These are phyloP conservation scores for Eucalyptus caleyi DNA, from an alignment of 345 rosid genomes.

Conservation along the genomic window DNA sequence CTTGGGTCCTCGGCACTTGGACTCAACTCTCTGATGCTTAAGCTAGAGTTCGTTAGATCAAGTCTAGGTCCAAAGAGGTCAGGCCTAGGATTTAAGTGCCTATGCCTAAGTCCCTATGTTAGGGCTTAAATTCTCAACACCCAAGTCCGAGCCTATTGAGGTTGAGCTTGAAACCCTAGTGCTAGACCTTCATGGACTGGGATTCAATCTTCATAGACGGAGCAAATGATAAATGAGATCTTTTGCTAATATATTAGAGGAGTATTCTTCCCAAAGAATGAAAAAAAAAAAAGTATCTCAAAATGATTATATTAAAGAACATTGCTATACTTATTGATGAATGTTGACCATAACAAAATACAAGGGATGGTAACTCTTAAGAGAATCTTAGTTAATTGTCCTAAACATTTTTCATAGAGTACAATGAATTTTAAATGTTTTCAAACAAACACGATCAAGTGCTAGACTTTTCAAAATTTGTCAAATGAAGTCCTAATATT, in stretches of 20 bases:
- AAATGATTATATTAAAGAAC: background rate
- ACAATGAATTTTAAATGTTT: background rate
- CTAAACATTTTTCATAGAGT: background rate
- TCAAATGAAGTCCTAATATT: background rate
- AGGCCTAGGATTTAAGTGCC: fast-evolving
- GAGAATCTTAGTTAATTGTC: background rate
- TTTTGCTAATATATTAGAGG: background rate
- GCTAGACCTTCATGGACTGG: fast-evolving
- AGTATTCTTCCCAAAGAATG: background rate
- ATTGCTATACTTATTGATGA: background rate
- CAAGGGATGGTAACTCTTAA: background rate
- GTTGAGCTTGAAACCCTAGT: fast-evolving
- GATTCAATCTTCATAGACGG: fast-evolving
- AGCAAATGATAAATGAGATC: background rate
- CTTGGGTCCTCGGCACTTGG: background rate
- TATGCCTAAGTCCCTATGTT: background rate
- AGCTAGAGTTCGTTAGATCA: background rate
- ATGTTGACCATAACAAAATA: background rate
- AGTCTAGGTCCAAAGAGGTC: background rate
- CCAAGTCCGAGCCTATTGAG: fast-evolving
- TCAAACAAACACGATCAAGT: fast-evolving
- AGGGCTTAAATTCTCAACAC: background rate
- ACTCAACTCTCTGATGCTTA: fast-evolving
- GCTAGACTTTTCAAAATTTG: background rate
- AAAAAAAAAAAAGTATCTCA: background rate